Conservation (phyloP, 495 filamentous ascomycete species). For the Aspergillus asperescens region DNA sequence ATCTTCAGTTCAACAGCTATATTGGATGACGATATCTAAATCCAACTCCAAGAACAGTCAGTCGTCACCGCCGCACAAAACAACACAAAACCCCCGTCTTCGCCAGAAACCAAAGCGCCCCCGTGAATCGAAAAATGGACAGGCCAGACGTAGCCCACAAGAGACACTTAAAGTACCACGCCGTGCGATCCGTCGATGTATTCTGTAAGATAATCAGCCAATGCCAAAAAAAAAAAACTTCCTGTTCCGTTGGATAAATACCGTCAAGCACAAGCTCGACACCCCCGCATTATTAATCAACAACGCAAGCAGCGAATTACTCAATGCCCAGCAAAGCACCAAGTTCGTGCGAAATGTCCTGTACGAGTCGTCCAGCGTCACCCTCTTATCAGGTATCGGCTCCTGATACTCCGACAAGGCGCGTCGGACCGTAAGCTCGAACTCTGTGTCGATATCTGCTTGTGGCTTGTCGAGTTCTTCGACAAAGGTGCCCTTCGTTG, state of each 20-base stretch:
- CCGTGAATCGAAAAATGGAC: constrained; percentile 78
- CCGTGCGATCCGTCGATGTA: constrained; percentile 62
- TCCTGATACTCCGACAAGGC: constrained; percentile 72
- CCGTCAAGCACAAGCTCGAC: constrained; percentile 69
- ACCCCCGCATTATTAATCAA: constrained; percentile 81
- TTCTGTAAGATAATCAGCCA: constrained; percentile 11
- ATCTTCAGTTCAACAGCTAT: no score
- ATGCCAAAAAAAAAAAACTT: neutral
- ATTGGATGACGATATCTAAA: no score
- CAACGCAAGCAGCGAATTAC: constrained; percentile 75
- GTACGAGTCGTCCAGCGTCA: constrained; percentile 91
- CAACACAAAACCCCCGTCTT: constrained; percentile 88
- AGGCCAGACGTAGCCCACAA: constrained; percentile 82
- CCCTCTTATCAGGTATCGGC: constrained; percentile 65
- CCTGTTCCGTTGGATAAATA: constrained; percentile 39
- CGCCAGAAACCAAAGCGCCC: constrained; percentile 85
- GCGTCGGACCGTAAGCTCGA: constrained; percentile 91
- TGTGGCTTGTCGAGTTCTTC: constrained; percentile 95
- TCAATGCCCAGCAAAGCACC: constrained; percentile 88
- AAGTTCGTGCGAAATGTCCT: constrained; percentile 95
- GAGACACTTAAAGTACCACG: constrained; percentile 83
- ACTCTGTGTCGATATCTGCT: constrained; percentile 95
- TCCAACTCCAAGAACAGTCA: no score
- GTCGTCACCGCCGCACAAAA: constrained; percentile 63
- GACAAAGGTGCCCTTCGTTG: constrained; percentile 78